Percentiles rank a stretch among this genome's conserved stretches.
phyloP scores from a whole-genome alignment of 2,329 filamentous ascomycete genomes.

The Sordariomycetes sp. region DNA sequence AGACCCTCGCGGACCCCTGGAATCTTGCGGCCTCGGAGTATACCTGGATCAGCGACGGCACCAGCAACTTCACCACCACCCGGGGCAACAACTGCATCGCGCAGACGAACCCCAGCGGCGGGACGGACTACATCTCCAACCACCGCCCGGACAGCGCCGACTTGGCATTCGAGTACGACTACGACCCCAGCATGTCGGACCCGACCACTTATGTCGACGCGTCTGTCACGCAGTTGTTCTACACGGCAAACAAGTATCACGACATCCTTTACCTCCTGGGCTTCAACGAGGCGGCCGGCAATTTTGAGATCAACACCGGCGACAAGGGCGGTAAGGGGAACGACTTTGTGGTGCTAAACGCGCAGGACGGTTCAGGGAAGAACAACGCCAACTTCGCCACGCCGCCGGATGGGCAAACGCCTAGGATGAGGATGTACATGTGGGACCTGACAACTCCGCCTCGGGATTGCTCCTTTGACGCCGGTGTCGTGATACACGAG shows the following conservation, averaged over 20 bases:
- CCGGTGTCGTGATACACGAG: constrained; percentile 47
- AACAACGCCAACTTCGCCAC: constrained; percentile 48
- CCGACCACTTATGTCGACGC: constrained; percentile 33
- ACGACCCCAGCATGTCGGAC: constrained; percentile 17
- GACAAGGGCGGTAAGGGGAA: constrained; percentile 33
- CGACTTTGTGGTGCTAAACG: constrained; percentile 40
- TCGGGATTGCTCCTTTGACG: constrained; percentile 44
- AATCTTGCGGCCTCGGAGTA: constrained; percentile 30
- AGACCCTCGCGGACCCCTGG: constrained; percentile 32
- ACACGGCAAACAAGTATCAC: constrained; percentile 45
- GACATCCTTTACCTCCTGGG: constrained; percentile 43
- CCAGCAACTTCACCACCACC: constrained; percentile 33
- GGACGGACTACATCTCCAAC: constrained; percentile 17
- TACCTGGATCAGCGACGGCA: constrained; percentile 37
- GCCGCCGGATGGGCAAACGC: constrained; percentile 32
- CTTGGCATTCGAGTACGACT: constrained; percentile 34
- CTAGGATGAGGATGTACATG: constrained; percentile 46
- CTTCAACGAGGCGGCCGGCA: constrained; percentile 43
- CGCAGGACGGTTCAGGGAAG: constrained; percentile 38
- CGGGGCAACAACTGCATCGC: constrained; percentile 46
- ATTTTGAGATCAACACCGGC: constrained; percentile 46
- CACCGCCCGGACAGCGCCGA: constrained; percentile 30
- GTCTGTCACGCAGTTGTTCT: constrained; percentile 46
- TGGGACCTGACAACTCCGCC: constrained; percentile 33
- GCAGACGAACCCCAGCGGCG: constrained; percentile 35